Evolutionary conservation across 345 rosid species (phyloP).

Genomic region (Barbarea vulgaris): DNA sequence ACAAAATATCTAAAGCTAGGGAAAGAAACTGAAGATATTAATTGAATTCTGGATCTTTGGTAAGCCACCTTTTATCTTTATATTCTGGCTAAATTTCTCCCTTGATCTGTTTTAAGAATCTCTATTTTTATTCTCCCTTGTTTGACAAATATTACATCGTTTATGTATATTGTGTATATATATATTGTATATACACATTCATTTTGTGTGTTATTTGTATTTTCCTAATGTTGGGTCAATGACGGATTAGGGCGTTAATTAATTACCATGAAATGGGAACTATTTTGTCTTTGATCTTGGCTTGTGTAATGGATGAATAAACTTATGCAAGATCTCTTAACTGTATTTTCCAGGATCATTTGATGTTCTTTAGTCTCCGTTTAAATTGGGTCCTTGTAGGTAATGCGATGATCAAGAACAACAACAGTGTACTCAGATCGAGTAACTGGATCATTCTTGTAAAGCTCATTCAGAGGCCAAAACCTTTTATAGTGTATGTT

Average conservation of each 20-base stretch:
- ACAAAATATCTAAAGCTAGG: slow-evolving; percentile 11
- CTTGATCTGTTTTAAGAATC: background rate
- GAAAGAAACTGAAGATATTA: background rate
- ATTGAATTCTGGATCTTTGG: slow-evolving; percentile 16
- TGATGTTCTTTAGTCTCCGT: background rate
- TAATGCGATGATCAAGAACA: slow-evolving; percentile 16
- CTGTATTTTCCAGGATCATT: slow-evolving; percentile 7
- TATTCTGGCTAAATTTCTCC: background rate
- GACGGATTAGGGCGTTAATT: slow-evolving; percentile 25
- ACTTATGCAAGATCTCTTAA: background rate
- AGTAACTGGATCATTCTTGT: background rate
- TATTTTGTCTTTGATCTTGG: slow-evolving; percentile 16
- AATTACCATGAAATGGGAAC: background rate
- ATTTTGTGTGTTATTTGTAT: background rate
- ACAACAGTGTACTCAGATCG: background rate
- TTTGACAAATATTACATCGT: background rate
- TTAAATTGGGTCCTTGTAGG: background rate
- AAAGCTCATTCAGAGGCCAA: slow-evolving; percentile 12
- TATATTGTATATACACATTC: background rate
- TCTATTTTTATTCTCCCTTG: background rate
- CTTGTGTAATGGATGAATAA: slow-evolving; percentile 8
- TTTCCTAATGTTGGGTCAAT: background rate
- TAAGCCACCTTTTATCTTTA: background rate
- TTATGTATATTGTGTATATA: background rate
- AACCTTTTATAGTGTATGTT: slow-evolving; percentile 1